Percentiles rank a stretch among this genome's conserved stretches.
Evolutionary conservation across 768 basidiomycete genomes (phyloP).

Genomic region (Tylopilus rubrobrunneus): DNA sequence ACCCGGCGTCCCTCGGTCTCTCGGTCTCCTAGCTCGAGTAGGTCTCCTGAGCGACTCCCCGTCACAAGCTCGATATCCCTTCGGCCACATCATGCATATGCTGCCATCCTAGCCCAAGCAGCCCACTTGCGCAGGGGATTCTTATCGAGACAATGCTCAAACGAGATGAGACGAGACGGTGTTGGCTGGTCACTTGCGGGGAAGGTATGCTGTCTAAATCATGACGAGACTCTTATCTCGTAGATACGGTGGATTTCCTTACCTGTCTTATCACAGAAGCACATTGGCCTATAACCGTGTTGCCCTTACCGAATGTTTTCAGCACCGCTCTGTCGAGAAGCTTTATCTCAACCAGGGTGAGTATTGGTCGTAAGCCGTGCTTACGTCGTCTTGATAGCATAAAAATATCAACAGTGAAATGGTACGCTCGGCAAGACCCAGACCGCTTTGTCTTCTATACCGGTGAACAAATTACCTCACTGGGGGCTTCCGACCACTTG

Average conservation of each 20-base stretch:
- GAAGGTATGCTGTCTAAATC: constrained; percentile 38
- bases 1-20: constrained; percentile 4
- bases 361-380: not conserved
- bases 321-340: constrained; percentile 53
- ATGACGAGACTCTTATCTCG: constrained; percentile 19
- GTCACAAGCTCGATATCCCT: not conserved
- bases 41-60: constrained; percentile 13
- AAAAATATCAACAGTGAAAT: constrained; percentile 36
- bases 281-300: constrained; percentile 54
- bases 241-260: constrained; percentile 14
- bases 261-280: constrained; percentile 25
- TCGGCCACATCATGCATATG: constrained; percentile 5
- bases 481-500: constrained; percentile 38
- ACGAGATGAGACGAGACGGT: constrained; percentile 48
- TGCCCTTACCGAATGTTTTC: constrained; percentile 55
- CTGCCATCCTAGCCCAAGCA: constrained; percentile 9
- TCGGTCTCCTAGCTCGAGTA: not conserved
- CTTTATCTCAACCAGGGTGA: constrained; percentile 54
- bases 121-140: constrained; percentile 9
- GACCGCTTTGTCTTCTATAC: constrained; percentile 50
- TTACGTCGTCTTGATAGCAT: not conserved
- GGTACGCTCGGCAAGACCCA: constrained; percentile 59
- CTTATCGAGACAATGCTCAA: constrained; percentile 65
- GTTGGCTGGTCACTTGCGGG: constrained; percentile 56
- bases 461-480: constrained; percentile 42